Base-by-base conservation (phyloP, 768 basidiomycete genomes). In the Panaeolus cyanescens region DNA sequence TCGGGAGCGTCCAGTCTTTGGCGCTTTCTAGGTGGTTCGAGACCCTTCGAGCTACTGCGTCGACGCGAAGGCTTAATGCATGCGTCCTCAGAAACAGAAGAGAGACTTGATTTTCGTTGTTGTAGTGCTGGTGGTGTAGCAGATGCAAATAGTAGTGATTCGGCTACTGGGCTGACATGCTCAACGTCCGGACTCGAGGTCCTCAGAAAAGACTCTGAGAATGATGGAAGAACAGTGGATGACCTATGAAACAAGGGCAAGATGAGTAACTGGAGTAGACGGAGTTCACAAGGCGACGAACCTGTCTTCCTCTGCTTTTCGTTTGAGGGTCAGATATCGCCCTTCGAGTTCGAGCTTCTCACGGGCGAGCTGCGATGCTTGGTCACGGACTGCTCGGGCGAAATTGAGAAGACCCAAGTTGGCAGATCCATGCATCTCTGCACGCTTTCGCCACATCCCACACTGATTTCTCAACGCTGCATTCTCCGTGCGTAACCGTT, bases 361-460 rank as follows among this genome's bases (percentile, higher is more conserved):
- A 20, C 71, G 71, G 42, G 74, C 74, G 40, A 80, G 70, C 32
- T 76, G 71, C 25, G 75, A 62, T 8, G 76, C 79, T 60, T 79
- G 74, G 55, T 83, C 78, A 42, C 76, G 75, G 3, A 80, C 74
- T 19, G 72, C 70, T 40, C 77, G 76, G 22, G 78, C 74, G 57
- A 83, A 72, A 53, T 76, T 75, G n/a, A 83, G 70, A 32, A 83
- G 75, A 56, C 77, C 78, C 12, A 81, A 67, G 54, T 80, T 84
- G 15, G 79, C 79, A 15, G 77, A 74, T n/a, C 79, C 79, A 55
- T 84, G 83, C 19, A 76, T 70, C 67, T 83, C 83, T 39, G 83
- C 83, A 36, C 82, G 78, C 54, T 75, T 78, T 34, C 79, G 77
- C 82, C 82, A 83, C 68, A 78, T 72, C 12, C 66, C 73, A 62